These are phyloP conservation scores for Ascochyta rabiei DNA, from an alignment of 2,329 filamentous ascomycete species.

Conservation along the genomic window DNA sequence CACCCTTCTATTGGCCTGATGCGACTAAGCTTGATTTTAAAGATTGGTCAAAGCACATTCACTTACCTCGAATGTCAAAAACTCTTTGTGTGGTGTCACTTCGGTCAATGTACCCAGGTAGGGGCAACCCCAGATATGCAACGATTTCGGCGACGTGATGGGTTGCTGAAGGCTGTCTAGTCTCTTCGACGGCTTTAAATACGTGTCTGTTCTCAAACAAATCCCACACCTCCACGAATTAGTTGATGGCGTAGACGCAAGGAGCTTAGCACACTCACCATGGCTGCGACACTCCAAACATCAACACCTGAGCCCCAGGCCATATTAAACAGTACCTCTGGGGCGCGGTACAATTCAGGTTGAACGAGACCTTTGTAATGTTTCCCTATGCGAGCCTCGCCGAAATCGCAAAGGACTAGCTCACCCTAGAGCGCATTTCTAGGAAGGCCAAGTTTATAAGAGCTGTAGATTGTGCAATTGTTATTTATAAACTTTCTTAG, in stretches of 20 bases:
- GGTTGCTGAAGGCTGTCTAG: background rate
- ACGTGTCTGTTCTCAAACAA: background rate
- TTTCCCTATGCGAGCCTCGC: background rate
- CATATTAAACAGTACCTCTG: background rate
- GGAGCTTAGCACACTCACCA: background rate
- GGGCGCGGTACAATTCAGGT: background rate
- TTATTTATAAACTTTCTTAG: background rate
- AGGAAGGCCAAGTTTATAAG: background rate
- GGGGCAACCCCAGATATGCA: background rate
- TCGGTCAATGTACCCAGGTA: background rate
- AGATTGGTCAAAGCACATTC: too few relatives aligned
- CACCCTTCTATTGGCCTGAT: too few relatives aligned
- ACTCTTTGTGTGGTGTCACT: background rate
- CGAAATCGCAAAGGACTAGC: background rate
- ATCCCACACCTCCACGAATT: background rate
- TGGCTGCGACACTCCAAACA: background rate
- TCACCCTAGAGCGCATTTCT: background rate
- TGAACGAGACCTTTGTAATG: background rate
- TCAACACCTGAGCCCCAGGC: background rate
- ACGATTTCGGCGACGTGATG: background rate
- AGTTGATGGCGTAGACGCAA: background rate
- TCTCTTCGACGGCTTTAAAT: background rate
- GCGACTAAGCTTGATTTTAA: too few relatives aligned
- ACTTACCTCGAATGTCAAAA: background rate
- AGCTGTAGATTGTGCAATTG: background rate